Percentiles rank a stretch among this genome's conserved stretches.
phyloP scores from a whole-genome alignment of 306 rosid genomes.

The Geum urbanum region DNA sequence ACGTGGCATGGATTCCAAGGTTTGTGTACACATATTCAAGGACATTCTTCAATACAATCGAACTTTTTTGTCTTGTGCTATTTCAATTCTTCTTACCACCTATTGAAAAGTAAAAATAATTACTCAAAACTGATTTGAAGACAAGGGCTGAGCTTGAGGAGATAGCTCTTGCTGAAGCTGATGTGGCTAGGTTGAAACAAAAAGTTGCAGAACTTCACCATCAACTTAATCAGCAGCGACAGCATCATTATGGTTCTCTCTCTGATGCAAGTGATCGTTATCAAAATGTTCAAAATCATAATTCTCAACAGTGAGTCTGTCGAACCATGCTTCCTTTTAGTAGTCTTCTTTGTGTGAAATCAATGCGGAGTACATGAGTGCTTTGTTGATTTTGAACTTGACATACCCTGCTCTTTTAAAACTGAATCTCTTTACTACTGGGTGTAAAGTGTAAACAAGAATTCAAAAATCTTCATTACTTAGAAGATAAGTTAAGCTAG shows the following conservation, averaged over 20 bases:
- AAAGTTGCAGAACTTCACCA: slow-evolving; percentile 98
- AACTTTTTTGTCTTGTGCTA: slow-evolving; percentile 10
- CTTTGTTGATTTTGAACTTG: too few species aligned
- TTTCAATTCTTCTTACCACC: not conserved
- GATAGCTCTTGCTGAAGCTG: slow-evolving; percentile 99
- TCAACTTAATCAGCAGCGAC: slow-evolving; percentile 95
- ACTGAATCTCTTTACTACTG: too few species aligned
- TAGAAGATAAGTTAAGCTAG: too few species aligned
- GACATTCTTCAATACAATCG: slow-evolving; percentile 1
- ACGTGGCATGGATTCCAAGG: slow-evolving; percentile 96
- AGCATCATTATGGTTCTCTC: slow-evolving; percentile 87
- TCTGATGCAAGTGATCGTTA: slow-evolving; percentile 80
- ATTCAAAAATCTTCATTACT: not conserved
- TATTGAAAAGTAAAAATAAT: not conserved
- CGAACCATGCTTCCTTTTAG: slow-evolving; percentile 9
- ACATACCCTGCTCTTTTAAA: too few species aligned
- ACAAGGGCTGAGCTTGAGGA: slow-evolving; percentile 98
- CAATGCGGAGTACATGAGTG: too few species aligned
- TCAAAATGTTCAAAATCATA: slow-evolving; percentile 72
- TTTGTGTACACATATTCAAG: slow-evolving; percentile 25
- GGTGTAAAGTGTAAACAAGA: not conserved
- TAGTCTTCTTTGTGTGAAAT: slow-evolving; percentile 13
- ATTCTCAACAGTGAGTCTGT: slow-evolving; percentile 79
- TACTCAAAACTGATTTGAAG: slow-evolving; percentile 45
- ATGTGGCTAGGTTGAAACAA: slow-evolving; percentile 96